phyloP scores from a whole-genome alignment of 805 yeast species.

The Isabelozyma gotoi region DNA sequence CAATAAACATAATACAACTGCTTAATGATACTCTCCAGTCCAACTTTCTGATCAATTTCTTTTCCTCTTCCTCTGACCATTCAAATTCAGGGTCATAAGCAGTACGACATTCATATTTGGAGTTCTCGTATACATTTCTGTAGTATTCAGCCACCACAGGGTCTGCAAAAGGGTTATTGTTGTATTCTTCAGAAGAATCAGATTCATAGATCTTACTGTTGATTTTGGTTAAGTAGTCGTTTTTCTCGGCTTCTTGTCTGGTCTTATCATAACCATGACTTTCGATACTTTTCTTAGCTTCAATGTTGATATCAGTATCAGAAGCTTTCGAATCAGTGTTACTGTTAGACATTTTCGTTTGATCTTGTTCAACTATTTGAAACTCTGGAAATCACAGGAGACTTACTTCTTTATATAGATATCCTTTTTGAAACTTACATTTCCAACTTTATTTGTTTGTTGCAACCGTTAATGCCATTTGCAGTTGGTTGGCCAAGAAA shows the following conservation, averaged over 20 bases:
- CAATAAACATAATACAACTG: slow-evolving; percentile 60
- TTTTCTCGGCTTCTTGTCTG: background rate
- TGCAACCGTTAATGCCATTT: background rate
- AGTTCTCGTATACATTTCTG: slow-evolving; percentile 25
- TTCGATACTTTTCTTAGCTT: background rate
- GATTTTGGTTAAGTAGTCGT: background rate
- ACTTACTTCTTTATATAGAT: too few species aligned
- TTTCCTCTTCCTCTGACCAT: slow-evolving; percentile 57
- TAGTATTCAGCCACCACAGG: slow-evolving; percentile 31
- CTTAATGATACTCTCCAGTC: slow-evolving; percentile 57
- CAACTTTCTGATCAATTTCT: slow-evolving; percentile 45
- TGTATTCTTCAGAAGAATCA: slow-evolving; percentile 20
- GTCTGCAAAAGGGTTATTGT: slow-evolving; percentile 36
- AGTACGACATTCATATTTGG: slow-evolving; percentile 31
- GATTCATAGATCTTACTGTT: slow-evolving; percentile 4
- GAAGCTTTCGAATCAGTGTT: background rate
- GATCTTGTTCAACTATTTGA: background rate
- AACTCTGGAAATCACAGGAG: background rate
- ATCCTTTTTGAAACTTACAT: background rate
- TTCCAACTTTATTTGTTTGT: background rate
- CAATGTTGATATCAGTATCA: background rate
- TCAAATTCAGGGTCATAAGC: slow-evolving; percentile 55
- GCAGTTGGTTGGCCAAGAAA: background rate
- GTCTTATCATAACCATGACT: background rate
- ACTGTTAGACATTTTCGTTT: background rate